A percentile compares a stretch with the other conserved stretches of the same genome.
These are phyloP conservation scores for Ustilago sp. DNA, from an alignment of 1,284 basidiomycete species.

Conservation along the genomic window DNA sequence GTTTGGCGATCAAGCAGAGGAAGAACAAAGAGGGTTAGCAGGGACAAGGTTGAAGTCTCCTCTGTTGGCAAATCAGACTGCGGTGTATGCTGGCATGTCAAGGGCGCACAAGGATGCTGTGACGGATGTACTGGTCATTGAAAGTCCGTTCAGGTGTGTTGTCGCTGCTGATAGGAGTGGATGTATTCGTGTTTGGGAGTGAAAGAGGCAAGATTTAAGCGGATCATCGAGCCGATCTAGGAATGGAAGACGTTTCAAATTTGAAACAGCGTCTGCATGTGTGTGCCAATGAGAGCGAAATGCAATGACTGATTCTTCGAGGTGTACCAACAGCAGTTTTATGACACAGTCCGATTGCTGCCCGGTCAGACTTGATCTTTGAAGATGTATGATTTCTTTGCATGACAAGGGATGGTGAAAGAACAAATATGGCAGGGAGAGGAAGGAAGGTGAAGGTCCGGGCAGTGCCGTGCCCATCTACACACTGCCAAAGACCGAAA, in stretches of 20 bases:
- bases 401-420: background rate
- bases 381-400: background rate
- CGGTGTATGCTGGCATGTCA: conserved; percentile 22
- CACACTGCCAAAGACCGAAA: conserved; percentile 62
- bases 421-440: background rate
- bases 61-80: conserved; percentile 49
- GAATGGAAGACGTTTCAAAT: background rate
- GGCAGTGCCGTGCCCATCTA: conserved; percentile 10
- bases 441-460: background rate
- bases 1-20: background rate
- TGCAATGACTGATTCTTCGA: no score
- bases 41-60: conserved; percentile 37
- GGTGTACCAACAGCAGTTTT: no score
- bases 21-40: background rate
- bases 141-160: conserved; percentile 86
- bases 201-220: background rate
- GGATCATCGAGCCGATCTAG: no score
- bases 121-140: conserved; percentile 82
- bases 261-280: no score
- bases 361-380: no score
- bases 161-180: conserved; percentile 79
- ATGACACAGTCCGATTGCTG: no score
- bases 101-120: conserved; percentile 81
- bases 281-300: no score
- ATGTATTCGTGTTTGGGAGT: conserved; percentile 66